Percentiles rank a stretch among this genome's conserved stretches.
These are phyloP conservation scores for Kazachstania viticola DNA, from an alignment of 805 yeast species.

Conservation along the genomic window DNA sequence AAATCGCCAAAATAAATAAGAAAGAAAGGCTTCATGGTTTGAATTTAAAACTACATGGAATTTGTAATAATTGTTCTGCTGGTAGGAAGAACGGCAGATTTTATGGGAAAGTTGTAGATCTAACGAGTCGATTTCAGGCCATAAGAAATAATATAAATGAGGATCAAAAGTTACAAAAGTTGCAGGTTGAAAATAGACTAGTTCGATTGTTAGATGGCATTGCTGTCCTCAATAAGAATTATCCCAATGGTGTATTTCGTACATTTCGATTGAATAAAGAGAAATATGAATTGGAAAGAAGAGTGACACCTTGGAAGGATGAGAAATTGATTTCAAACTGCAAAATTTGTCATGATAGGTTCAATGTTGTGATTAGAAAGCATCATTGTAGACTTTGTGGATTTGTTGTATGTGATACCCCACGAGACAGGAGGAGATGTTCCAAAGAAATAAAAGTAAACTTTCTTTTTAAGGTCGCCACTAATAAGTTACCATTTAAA, in stretches of 20 bases:
- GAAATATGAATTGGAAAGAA: slow-evolving; percentile 33
- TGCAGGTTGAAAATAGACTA: slow-evolving; percentile 50
- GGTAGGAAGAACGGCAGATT: slow-evolving; percentile 42
- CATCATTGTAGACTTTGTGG: slow-evolving; percentile 95
- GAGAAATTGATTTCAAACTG: slow-evolving; percentile 41
- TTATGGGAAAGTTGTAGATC: slow-evolving; percentile 35
- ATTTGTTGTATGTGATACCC: slow-evolving; percentile 63
- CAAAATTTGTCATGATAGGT: slow-evolving; percentile 47
- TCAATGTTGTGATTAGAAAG: slow-evolving; percentile 49
- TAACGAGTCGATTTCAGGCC: slow-evolving; percentile 31
- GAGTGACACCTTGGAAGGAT: slow-evolving; percentile 56
- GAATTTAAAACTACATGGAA: slow-evolving; percentile 55
- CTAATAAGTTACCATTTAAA: slow-evolving; percentile 17
- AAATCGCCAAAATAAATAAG: slow-evolving; percentile 38
- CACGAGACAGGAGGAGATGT: slow-evolving; percentile 45
- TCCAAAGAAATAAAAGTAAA: slow-evolving; percentile 57
- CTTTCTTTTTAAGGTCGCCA: slow-evolving; percentile 14
- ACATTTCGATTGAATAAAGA: slow-evolving; percentile 18
- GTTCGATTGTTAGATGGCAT: slow-evolving; percentile 32
- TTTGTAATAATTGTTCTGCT: slow-evolving; percentile 54
- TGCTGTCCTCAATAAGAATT: slow-evolving; percentile 14
- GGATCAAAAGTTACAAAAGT: slow-evolving; percentile 38
- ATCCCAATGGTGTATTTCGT: slow-evolving; percentile 14
- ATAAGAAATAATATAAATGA: slow-evolving; percentile 37
- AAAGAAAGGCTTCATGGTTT: slow-evolving; percentile 36